phyloP scores from a whole-genome alignment of 1,139 yeast genomes.

The Pichiaceae sp. region DNA sequence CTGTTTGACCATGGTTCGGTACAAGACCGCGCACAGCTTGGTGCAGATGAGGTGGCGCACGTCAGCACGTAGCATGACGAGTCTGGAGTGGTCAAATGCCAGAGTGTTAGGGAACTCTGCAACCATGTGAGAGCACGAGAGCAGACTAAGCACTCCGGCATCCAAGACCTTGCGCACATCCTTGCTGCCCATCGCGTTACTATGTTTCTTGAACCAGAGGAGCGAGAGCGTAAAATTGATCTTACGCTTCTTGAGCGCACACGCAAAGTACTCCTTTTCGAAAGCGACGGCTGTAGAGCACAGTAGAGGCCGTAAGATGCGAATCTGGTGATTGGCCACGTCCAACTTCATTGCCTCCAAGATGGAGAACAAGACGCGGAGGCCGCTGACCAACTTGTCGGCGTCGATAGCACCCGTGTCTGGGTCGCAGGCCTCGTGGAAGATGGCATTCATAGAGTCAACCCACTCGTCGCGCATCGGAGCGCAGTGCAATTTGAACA shows the following conservation, averaged over 20 bases:
- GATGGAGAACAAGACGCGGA: conserved; percentile 72
- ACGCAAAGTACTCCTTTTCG: conserved; percentile 79
- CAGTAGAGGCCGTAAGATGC: conserved; percentile 75
- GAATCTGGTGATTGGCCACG: conserved; percentile 89
- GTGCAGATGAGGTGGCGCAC: conserved; percentile 78
- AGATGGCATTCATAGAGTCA: conserved; percentile 68
- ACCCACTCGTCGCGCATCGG: conserved; percentile 95
- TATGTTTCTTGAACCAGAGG: conserved; percentile 56
- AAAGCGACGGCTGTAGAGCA: conserved; percentile 88
- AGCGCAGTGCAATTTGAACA: conserved; percentile 81
- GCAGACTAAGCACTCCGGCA: conserved; percentile 47
- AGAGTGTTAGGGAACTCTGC: conserved; percentile 78
- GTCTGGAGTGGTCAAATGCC: conserved; percentile 80
- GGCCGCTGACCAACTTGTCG: conserved; percentile 53
- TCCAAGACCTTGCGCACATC: conserved; percentile 31
- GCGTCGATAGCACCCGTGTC: conserved; percentile 25
- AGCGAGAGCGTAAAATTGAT: conserved; percentile 59
- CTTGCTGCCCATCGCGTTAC: conserved; percentile 10
- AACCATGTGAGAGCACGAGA: conserved; percentile 75
- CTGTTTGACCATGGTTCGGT: conserved; percentile 28
- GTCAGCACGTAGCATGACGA: conserved; percentile 74
- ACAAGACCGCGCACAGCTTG: conserved; percentile 64
- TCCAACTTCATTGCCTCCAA: conserved; percentile 95
- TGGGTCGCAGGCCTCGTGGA: conserved; percentile 56
- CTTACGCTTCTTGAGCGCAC: conserved; percentile 59